A percentile compares a stretch with the other conserved stretches of the same genome.
Evolutionary conservation across 2,329 filamentous ascomycete species (phyloP).

Genomic region (Microcera coccophila): DNA sequence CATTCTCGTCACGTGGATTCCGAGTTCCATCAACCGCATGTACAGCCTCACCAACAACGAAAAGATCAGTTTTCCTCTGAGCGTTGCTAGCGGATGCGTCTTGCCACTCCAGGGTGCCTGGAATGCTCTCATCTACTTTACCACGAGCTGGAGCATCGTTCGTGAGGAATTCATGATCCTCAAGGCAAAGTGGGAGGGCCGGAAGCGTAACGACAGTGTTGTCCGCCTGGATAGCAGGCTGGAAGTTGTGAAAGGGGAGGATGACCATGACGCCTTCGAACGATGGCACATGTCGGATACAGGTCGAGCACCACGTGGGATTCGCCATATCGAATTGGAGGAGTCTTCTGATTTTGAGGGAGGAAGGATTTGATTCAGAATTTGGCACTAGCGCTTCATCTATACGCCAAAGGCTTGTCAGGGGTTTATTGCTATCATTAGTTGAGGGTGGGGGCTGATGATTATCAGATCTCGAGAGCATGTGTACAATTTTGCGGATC

Average conservation of each 20-base stretch:
- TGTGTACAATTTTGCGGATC: too few species aligned
- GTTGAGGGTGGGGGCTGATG: too few species aligned
- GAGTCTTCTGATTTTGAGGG: conserved; percentile 5
- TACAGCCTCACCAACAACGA: conserved; percentile 57
- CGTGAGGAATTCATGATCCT: conserved; percentile 22
- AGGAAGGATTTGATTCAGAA: background rate
- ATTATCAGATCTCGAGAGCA: too few species aligned
- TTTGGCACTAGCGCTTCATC: too few species aligned
- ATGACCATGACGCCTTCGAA: conserved; percentile 20
- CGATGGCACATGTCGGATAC: conserved; percentile 8
- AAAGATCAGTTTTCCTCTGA: conserved; percentile 57
- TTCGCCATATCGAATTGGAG: conserved; percentile 3
- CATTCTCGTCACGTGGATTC: conserved; percentile 58
- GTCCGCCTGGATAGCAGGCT: conserved; percentile 28
- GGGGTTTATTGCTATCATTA: too few species aligned
- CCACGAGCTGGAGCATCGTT: conserved; percentile 52
- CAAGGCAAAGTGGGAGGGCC: conserved; percentile 10
- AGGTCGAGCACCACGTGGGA: background rate
- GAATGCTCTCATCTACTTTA: conserved; percentile 74
- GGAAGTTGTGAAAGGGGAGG: conserved; percentile 17
- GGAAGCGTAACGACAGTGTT: conserved; percentile 7
- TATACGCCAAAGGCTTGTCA: too few species aligned
- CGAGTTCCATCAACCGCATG: conserved; percentile 68
- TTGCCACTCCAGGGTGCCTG: conserved; percentile 75
- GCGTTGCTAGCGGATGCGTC: conserved; percentile 65